Base-by-base conservation (phyloP, 345 rosid species). In the Raphanus sativus region DNA sequence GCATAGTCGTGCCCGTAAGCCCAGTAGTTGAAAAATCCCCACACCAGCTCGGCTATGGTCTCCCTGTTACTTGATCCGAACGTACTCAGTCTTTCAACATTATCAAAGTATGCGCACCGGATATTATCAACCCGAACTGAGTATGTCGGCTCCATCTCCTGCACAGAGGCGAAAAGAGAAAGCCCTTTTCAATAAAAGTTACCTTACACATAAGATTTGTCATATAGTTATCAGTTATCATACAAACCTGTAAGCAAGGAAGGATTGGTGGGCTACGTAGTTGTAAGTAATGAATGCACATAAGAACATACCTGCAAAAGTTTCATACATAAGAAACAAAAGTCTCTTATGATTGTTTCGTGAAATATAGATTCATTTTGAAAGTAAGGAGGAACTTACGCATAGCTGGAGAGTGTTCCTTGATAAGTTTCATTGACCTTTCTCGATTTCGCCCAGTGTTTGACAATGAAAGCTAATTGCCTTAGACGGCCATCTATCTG, bases 371-470 rank as follows among this genome's bases (percentile, higher is more conserved):
- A 50, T 58, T 13, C 34, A 40, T 13, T 71, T 58, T 34, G n/a
- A 15, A 38, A 60, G 11, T 8, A 3, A 45, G 40, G 17, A 29
- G 67, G 8, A 66, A 88, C 99, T 91, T 80, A 95, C 98, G 99
- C 99, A 63, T 95, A 95, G 87, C 99, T 95, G 67, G 99, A 95
- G 25, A 95, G 84, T 33, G 99, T 95, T 86, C 99, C 99, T 62
- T 89, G 97, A 79, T 95, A 92, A 75, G 98, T 92, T 85, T 85
- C 93, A 81, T 92, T 95, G 13, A 95, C 99, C 62, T 85, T 91
- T 85, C 99, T 89, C 3, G 97, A 89, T 78, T 92, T 95, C 59
- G 98, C 99, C 99, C 99, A 95, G 67, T 95, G 98, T 81, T 95
- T 95, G 65, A 95, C 93, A 75, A 92, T 87, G 80, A 86, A 92